These are phyloP conservation scores for Acrodontium crateriforme DNA, from an alignment of 2,329 filamentous ascomycete species.

Conservation along the genomic window DNA sequence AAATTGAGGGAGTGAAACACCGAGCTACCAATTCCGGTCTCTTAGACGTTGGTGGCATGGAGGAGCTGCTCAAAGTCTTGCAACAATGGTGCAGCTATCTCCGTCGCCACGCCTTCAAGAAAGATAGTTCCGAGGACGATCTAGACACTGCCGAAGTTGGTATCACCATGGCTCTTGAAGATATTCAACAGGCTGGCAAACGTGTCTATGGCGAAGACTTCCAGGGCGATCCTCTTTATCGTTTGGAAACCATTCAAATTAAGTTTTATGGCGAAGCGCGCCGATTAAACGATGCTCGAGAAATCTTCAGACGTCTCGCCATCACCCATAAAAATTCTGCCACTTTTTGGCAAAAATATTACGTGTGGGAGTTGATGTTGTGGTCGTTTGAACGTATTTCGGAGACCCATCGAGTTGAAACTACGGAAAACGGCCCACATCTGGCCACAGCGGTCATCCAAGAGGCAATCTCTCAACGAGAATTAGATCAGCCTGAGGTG, in stretches of 20 bases:
- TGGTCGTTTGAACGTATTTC: constrained; percentile 45
- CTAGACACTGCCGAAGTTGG: constrained; percentile 83
- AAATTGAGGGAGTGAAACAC: constrained; percentile 83
- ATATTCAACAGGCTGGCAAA: constrained; percentile 64
- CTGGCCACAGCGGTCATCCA: constrained; percentile 64
- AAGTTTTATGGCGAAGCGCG: constrained; percentile 79
- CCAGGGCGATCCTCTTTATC: constrained; percentile 75
- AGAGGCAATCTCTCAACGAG: constrained; percentile 48
- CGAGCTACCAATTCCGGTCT: constrained; percentile 75
- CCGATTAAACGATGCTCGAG: constrained; percentile 61
- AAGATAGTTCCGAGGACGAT: constrained; percentile 60
- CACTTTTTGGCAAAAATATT: constrained; percentile 89
- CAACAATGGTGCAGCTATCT: constrained; percentile 91
- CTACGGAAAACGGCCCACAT: constrained; percentile 47
- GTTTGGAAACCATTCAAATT: constrained; percentile 81
- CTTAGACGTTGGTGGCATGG: constrained; percentile 72
- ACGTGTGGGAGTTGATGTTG: constrained; percentile 78
- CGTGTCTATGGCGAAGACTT: constrained; percentile 64
- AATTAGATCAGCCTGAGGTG: constrained; percentile 64
- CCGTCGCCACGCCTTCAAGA: constrained; percentile 67
- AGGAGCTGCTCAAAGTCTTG: constrained; percentile 80
- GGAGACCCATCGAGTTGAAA: constrained; percentile 36
- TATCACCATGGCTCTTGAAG: constrained; percentile 71
- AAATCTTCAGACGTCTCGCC: constrained; percentile 57
- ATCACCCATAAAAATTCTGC: constrained; percentile 61